A percentile compares a stretch with the other conserved stretches of the same genome.
These are phyloP conservation scores for Xylariaceae sp. DNA, from an alignment of 2,329 filamentous ascomycete species.

Conservation along the genomic window DNA sequence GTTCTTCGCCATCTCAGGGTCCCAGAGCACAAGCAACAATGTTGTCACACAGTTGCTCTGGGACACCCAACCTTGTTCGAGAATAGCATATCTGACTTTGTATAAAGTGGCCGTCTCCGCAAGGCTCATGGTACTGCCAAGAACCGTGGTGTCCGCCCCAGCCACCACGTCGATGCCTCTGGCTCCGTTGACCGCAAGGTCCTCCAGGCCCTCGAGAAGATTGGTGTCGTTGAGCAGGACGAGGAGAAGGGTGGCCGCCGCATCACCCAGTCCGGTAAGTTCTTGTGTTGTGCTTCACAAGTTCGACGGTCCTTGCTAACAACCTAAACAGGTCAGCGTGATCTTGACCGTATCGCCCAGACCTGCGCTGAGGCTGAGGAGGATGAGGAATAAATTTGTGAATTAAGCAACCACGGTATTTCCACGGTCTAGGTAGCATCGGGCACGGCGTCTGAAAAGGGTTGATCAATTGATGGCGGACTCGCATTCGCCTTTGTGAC, in stretches of 20 bases:
- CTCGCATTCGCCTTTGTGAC: conserved; percentile 17
- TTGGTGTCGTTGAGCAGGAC: conserved; percentile 93
- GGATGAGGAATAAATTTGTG: conserved; percentile 54
- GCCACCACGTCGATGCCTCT: conserved; percentile 91
- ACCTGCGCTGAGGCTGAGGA: conserved; percentile 70
- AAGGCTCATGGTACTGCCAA: conserved; percentile 95
- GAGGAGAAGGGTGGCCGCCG: conserved; percentile 98
- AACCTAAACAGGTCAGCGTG: conserved; percentile 60
- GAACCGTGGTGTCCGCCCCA: conserved; percentile 91
- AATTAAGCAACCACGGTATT: conserved; percentile 17
- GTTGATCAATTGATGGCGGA: conserved; percentile 26
- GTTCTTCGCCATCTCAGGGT: not conserved
- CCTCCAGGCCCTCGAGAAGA: conserved; percentile 97
- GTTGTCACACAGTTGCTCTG: conserved; percentile 50
- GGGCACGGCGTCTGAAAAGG: conserved; percentile 34
- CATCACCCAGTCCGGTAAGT: conserved; percentile 82
- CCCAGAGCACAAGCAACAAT: conserved; percentile 42
- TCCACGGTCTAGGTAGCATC: conserved; percentile 31
- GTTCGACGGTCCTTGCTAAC: not conserved
- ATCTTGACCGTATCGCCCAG: conserved; percentile 93
- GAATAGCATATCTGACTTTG: conserved; percentile 59
- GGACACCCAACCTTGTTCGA: not conserved
- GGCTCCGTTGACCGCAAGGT: conserved; percentile 97
- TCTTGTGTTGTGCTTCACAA: not conserved
- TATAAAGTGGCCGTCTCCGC: conserved; percentile 69